phyloP scores from a whole-genome alignment of 1,284 basidiomycete species.

The Malassezia caprae region DNA sequence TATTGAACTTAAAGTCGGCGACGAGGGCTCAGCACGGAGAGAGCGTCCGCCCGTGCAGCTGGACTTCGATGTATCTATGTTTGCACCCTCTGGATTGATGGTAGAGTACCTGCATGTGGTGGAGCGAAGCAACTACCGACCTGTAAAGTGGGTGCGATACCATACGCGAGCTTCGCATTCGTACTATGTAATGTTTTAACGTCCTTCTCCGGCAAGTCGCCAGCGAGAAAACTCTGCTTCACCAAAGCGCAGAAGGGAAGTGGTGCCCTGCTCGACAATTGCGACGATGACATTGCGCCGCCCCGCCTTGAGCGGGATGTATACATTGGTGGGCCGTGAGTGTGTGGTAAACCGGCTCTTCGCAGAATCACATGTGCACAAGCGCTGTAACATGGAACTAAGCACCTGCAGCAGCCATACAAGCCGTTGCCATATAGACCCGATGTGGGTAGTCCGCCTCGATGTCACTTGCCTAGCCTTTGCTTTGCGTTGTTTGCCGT shows the following conservation, averaged over 20 bases:
- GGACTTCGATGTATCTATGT: constrained; percentile 97
- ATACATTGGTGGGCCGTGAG: constrained; percentile 31
- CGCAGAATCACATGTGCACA: background rate
- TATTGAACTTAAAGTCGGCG: constrained; percentile 70
- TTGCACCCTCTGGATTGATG: constrained; percentile 86
- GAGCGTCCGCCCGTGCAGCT: constrained; percentile 92
- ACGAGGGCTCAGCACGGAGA: constrained; percentile 80
- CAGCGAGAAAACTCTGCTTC: constrained; percentile 64
- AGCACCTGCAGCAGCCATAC: background rate
- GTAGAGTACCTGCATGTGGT: constrained; percentile 97
- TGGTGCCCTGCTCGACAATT: constrained; percentile 76
- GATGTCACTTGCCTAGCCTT: constrained; percentile 6
- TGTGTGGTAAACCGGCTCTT: background rate
- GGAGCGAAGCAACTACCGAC: constrained; percentile 82
- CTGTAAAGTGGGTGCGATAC: constrained; percentile 49
- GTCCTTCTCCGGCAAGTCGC: constrained; percentile 4
- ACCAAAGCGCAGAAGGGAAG: constrained; percentile 78
- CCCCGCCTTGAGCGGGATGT: constrained; percentile 62
- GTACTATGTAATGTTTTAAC: constrained; percentile 36
- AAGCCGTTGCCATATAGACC: constrained; percentile 8
- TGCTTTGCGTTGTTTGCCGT: constrained; percentile 21
- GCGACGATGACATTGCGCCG: constrained; percentile 76
- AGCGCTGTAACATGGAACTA: background rate
- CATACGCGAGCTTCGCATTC: constrained; percentile 31
- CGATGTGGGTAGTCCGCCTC: constrained; percentile 13